Evolutionary conservation across 441 rosid species (phyloP), one percentile per base, ranked within the genome.

Genomic region (Gossypium davidsonii): DNA sequence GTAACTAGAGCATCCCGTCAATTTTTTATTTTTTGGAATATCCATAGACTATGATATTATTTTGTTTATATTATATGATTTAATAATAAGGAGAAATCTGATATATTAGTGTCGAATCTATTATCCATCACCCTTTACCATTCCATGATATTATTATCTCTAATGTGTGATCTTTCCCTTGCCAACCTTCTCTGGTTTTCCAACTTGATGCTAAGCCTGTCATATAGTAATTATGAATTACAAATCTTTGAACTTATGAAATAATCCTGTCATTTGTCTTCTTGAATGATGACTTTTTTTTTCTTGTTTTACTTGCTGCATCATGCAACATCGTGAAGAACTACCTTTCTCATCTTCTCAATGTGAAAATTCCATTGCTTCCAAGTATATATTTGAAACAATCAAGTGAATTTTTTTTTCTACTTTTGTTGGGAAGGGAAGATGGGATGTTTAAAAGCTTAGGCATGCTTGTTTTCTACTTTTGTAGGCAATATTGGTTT

Each of bases 251-350:
- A 37, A 63, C 10, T 37, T 17, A 18, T 17, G 28, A 42, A 64
- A 4, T 64, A 21, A 20, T 58, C 61, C 11, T 20, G 12, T 52
- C 31, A 31, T 49, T 48, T 74, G 44, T 67, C 65, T 58, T 51
- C 72, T 78, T 20, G 61, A 17, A 44, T 46, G 20, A 25, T 74
- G 56, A 26, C 73, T 76, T 11, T 53, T 31, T 28, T 34, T 34
- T 34, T 34, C 25, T 18, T 65, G 42, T 44, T 77, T 67, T 74
- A 56, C 70, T 62, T 78, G 17, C 55, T 84, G 86, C 88, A 94
- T 97, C 86, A 6, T 82, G 85, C 72, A 97, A 92, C 85, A 86
- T 94, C 76, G 97, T 85, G 85, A 94, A 94, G 95, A 92, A 92
- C 81, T 94, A 87, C 84, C 81, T 92, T 62, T 92, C 98, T 64